Evolutionary conservation across 352 stramenopile species (phyloP).

Genomic region (Phytophthora lateralis): DNA sequence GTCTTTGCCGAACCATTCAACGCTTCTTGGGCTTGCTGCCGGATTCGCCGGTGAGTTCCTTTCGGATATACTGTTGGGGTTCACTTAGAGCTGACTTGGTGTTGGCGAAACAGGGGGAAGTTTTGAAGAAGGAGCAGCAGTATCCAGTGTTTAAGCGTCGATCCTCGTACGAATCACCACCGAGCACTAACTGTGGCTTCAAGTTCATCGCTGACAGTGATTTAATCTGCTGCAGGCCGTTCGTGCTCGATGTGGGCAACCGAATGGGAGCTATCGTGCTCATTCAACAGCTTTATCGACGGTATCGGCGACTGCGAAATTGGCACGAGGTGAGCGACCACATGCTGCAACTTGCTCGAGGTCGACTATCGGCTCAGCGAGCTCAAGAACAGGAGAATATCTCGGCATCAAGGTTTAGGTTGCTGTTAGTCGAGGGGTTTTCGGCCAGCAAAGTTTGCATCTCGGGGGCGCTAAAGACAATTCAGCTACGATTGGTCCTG

Average conservation of each 20-base stretch:
- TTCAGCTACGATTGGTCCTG: constrained; percentile 61
- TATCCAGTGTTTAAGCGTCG: constrained; percentile 38
- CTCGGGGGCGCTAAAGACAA: constrained; percentile 63
- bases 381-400: constrained; percentile 43
- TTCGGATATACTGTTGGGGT: background rate
- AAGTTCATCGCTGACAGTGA: background rate
- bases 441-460: constrained; percentile 78
- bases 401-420: constrained; percentile 56
- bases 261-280: constrained; percentile 23
- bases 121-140: constrained; percentile 50
- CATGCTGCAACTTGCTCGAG: constrained; percentile 51
- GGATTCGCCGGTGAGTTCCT: constrained; percentile 50
- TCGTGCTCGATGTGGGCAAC: constrained; percentile 25
- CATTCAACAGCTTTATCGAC: constrained; percentile 48
- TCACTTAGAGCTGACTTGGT: constrained; percentile 1
- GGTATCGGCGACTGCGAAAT: constrained; percentile 43
- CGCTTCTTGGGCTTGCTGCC: constrained; percentile 62
- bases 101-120: constrained; percentile 28
- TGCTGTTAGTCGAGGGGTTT: constrained; percentile 57
- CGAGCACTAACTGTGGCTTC: background rate
- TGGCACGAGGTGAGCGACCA: constrained; percentile 46
- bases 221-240: constrained; percentile 10
- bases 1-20: constrained; percentile 55
- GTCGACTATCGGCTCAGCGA: constrained; percentile 28
- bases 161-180: constrained; percentile 27